Evolutionary conservation across 306 rosid genomes (phyloP).

Genomic region (Castanea mollissima): DNA sequence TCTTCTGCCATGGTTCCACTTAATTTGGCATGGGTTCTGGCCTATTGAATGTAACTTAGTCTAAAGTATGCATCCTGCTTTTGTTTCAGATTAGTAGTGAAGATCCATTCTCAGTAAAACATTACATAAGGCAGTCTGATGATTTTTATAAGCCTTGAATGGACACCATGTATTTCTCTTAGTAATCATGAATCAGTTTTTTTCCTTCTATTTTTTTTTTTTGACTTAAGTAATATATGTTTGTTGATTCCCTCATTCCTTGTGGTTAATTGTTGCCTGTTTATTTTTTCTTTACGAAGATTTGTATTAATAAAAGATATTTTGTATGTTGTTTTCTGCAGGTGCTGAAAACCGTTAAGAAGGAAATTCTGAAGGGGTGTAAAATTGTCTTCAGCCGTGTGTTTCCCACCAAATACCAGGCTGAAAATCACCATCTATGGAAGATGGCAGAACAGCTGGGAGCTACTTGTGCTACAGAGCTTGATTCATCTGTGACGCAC

Average conservation of each 20-base stretch:
- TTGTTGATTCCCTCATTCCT: background rate
- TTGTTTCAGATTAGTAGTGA: background rate
- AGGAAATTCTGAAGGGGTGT: conserved; percentile 57
- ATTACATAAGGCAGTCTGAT: background rate
- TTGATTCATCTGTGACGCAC: conserved; percentile 67
- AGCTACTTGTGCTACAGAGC: conserved; percentile 63
- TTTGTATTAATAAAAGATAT: background rate
- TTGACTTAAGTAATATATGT: background rate
- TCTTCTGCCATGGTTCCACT: background rate
- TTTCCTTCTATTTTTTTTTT: background rate
- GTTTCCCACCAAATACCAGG: conserved; percentile 39
- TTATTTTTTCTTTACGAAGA: background rate
- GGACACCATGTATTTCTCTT: background rate
- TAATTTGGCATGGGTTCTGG: background rate
- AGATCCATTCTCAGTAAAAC: background rate
- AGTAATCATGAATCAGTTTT: background rate
- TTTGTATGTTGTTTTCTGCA: conserved; percentile 20
- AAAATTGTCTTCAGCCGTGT: conserved; percentile 67
- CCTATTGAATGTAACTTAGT: background rate
- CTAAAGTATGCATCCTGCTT: background rate
- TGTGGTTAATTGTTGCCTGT: background rate
- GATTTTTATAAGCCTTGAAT: background rate
- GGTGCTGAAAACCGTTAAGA: conserved; percentile 54
- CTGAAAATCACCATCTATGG: conserved; percentile 53
- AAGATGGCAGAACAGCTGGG: conserved; percentile 85